Evolutionary conservation across 2,329 filamentous ascomycete species (phyloP).

Genomic region (Epichloe hybrida): DNA sequence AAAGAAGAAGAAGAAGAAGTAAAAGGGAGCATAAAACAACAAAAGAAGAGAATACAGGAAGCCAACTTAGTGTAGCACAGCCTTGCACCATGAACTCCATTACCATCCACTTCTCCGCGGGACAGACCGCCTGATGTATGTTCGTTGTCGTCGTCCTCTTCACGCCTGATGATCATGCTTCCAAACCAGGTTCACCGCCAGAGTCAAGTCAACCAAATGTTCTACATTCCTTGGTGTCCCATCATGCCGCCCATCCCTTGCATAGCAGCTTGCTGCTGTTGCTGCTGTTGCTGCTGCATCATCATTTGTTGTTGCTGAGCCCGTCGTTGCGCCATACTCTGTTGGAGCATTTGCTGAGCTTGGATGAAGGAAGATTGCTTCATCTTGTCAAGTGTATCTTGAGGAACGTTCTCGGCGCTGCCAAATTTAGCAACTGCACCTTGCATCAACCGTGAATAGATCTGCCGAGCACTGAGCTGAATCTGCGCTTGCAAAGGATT

Average conservation of each 20-base stretch:
- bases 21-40: not conserved
- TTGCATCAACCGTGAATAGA: slow-evolving; percentile 28
- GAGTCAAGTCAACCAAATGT: not conserved
- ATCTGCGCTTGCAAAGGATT: slow-evolving; percentile 19
- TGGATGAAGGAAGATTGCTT: slow-evolving; percentile 27
- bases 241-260: slow-evolving; percentile 43
- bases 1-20: not conserved
- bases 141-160: not conserved
- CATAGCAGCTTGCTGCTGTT: slow-evolving; percentile 26
- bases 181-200: not conserved
- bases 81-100: slow-evolving; percentile 3
- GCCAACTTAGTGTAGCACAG: not conserved
- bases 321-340: slow-evolving; percentile 18
- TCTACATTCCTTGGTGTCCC: slow-evolving; percentile 35
- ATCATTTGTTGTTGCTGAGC: slow-evolving; percentile 20
- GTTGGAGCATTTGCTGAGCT: slow-evolving; percentile 24
- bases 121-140: not conserved
- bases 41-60: slow-evolving; percentile 6
- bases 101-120: not conserved
- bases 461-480: slow-evolving; percentile 18
- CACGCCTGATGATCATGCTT: not conserved
- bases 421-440: slow-evolving; percentile 24
- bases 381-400: slow-evolving; percentile 30
- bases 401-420: slow-evolving; percentile 30
- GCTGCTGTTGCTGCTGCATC: slow-evolving; percentile 25